Evolutionary conservation across 768 basidiomycete genomes (phyloP).

Genomic region (Boletus edulis): DNA sequence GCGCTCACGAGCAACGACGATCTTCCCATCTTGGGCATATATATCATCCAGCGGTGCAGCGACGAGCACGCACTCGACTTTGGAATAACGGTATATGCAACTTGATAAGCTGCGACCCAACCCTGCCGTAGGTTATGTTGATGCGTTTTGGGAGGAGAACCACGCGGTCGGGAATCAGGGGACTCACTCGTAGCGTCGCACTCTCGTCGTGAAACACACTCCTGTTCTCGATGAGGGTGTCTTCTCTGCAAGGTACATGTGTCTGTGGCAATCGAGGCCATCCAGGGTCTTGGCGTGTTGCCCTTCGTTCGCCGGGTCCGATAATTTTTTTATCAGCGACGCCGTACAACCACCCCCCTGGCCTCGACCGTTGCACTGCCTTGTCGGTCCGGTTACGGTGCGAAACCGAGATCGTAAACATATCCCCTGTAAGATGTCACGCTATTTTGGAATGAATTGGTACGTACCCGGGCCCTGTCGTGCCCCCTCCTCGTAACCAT

Average conservation of each 20-base stretch:
- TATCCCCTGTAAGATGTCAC: too few relatives aligned
- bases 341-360: neutral
- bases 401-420: neutral
- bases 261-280: neutral
- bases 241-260: too few relatives aligned
- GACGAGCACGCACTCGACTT: neutral
- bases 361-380: neutral
- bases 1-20: conserved; percentile 3
- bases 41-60: neutral
- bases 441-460: too few relatives aligned
- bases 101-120: neutral
- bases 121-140: neutral
- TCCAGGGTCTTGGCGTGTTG: neutral
- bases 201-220: too few relatives aligned
- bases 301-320: neutral
- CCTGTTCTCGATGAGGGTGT: too few relatives aligned
- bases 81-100: neutral
- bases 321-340: neutral
- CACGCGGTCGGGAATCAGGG: too few relatives aligned
- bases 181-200: too few relatives aligned
- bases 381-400: neutral
- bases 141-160: too few relatives aligned
- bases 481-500: too few relatives aligned
- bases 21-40: neutral
- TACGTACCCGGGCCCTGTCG: too few relatives aligned